Conservation (phyloP, 768 basidiomycete species). For the Pleurotus tuoliensis region DNA sequence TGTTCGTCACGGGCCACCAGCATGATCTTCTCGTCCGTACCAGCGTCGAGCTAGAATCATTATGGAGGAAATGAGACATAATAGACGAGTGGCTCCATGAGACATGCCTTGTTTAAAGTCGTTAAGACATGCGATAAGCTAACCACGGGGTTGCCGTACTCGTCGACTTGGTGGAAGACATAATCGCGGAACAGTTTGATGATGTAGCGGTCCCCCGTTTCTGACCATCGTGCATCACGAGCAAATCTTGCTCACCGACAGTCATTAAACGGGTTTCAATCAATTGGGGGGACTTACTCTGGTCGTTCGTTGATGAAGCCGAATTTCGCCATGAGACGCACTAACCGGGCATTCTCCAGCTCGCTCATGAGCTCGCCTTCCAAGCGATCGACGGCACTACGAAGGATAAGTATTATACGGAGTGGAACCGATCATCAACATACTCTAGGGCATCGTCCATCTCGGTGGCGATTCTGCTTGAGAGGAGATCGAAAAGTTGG, state of each 20-base stretch:
- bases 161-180: slow-evolving; percentile 97
- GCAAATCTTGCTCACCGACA: slow-evolving; percentile 61
- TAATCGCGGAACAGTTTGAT: slow-evolving; percentile 98
- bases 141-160: slow-evolving; percentile 82
- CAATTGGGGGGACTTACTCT: slow-evolving; percentile 58
- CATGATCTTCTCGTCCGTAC: slow-evolving; percentile 93
- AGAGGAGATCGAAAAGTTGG: slow-evolving; percentile 78
- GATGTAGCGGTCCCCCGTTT: slow-evolving; percentile 97
- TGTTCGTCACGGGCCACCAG: slow-evolving; percentile 93
- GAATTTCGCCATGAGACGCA: slow-evolving; percentile 87
- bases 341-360: slow-evolving; percentile 89
- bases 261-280: neutral
- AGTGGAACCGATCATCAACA: slow-evolving; percentile 17
- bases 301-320: slow-evolving; percentile 99
- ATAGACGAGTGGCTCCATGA: neutral
- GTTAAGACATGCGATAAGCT: slow-evolving; percentile 89
- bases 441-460: slow-evolving; percentile 82
- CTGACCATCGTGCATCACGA: slow-evolving; percentile 95
- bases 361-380: slow-evolving; percentile 85
- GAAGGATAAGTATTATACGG: neutral
- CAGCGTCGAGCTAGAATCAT: slow-evolving; percentile 73
- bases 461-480: slow-evolving; percentile 67
- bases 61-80: neutral
- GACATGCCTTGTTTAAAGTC: slow-evolving; percentile 85
- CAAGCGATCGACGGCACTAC: slow-evolving; percentile 74